Percentiles rank a stretch among this genome's conserved stretches.
phyloP scores from a whole-genome alignment of 305 asterid genomes.

The Fraxinus dipetala region DNA sequence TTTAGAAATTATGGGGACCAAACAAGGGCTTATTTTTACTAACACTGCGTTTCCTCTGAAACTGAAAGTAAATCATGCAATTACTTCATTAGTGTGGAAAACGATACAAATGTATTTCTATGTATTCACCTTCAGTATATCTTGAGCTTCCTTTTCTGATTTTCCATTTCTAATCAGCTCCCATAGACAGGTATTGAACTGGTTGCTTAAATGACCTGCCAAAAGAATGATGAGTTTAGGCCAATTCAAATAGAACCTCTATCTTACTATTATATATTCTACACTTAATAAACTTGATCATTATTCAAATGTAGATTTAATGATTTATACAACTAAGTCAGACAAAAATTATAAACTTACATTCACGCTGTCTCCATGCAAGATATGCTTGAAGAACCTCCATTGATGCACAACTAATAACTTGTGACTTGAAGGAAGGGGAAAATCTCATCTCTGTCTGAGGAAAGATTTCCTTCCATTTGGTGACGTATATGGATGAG shows the following conservation, averaged over 20 bases:
- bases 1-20: too few species aligned
- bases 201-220: conserved; percentile 71
- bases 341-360: conserved; percentile 34
- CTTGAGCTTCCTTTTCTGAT: conserved; percentile 52
- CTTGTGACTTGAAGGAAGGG: conserved; percentile 69
- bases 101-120: conserved; percentile 1
- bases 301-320: neutral
- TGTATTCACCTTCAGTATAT: conserved; percentile 46
- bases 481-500: conserved; percentile 57
- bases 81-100: neutral
- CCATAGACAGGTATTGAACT: conserved; percentile 65
- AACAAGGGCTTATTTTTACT: neutral
- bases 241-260: conserved; percentile 8
- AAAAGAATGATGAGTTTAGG: conserved; percentile 18
- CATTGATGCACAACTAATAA: conserved; percentile 57
- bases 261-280: neutral
- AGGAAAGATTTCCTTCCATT: conserved; percentile 64
- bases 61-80: neutral
- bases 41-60: neutral
- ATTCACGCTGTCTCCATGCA: conserved; percentile 65
- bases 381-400: conserved; percentile 85
- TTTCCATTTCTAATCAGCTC: conserved; percentile 57
- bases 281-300: neutral
- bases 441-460: conserved; percentile 44
- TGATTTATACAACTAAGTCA: neutral